Percentiles rank a stretch among this genome's conserved stretches.
Conservation (phyloP, 78 protist genomes). For the Salpingoeca rosetta region DNA sequence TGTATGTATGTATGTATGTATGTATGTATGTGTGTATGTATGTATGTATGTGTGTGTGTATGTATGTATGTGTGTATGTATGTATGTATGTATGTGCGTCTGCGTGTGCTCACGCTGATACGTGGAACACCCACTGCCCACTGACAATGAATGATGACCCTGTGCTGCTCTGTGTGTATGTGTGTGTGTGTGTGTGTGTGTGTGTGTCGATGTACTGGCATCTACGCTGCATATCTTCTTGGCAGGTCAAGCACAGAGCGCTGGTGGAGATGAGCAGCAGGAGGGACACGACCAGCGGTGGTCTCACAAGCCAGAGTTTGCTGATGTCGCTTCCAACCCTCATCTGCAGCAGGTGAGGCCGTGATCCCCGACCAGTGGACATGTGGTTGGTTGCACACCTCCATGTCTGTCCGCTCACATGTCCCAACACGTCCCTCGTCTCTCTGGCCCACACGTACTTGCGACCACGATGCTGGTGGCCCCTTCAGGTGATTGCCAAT, state of each 20-base stretch:
- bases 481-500: not conserved
- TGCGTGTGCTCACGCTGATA: not conserved
- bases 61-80: not conserved
- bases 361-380: too few relatives aligned
- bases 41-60: not conserved
- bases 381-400: too few relatives aligned
- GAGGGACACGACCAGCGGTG: not conserved
- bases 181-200: conserved; percentile 51
- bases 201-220: conserved; percentile 32
- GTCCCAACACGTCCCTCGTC: too few relatives aligned
- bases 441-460: too few relatives aligned
- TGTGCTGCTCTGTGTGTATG: too few relatives aligned
- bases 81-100: not conserved
- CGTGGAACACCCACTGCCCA: not conserved
- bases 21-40: not conserved
- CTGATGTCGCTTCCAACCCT: too few relatives aligned
- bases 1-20: not conserved
- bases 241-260: not conserved
- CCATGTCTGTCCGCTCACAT: too few relatives aligned
- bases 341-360: too few relatives aligned
- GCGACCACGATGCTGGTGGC: not conserved
- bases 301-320: not conserved
- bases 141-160: conserved; percentile 14
- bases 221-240: not conserved
- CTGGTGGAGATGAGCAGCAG: not conserved